Base-by-base conservation (phyloP, 75 land plant genomes). In the Sequoia sempervirens region DNA sequence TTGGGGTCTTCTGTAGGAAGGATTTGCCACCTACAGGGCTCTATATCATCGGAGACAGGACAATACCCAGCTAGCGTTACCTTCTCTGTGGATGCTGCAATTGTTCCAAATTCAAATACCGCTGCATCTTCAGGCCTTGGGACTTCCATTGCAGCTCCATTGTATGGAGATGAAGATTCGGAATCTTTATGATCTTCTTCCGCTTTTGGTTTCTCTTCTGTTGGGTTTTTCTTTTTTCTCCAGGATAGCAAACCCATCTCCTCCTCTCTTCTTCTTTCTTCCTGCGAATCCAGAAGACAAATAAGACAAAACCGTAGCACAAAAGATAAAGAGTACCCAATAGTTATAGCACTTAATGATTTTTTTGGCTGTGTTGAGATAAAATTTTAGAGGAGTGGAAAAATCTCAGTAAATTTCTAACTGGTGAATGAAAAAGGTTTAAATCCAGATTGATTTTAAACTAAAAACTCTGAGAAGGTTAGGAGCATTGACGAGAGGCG, bases 1-100 rank as follows among this genome's bases (percentile, higher is more conserved):
- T 88, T 80, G 40, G 83, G 18, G 40, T 75, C 89, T 14, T 75
- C 32, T 7, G 97, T 89, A 4, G 94, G 91, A 17, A 92, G 36
- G 58, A 94, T 87, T 83, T 94, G 88, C 96, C 96, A 92, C 8
- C 93, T 88, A 88, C 94, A 94, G 5, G 96, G 96, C 90, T 94
- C 92, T 34, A 94, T 88, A 10, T 91, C 92, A 37, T 95, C 92
- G 23, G 94, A 92, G 15, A 92, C 92, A 1, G 96, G 96, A 87
- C 97, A 95, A 88, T 90, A 94, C 14, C 96, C 97, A 37, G 93
- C 94, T 13, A 95, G 79, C 6, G 97, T 94, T 8, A 94, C 47
- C 83, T 83, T 87, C 30, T 90, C 96, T 8, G 84, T 79, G 4
- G 89, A 80, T 10, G 88, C 88, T 10, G 87, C 86, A 30, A 80